Base-by-base conservation (phyloP, 306 rosid species). In the Casuarina glauca region DNA sequence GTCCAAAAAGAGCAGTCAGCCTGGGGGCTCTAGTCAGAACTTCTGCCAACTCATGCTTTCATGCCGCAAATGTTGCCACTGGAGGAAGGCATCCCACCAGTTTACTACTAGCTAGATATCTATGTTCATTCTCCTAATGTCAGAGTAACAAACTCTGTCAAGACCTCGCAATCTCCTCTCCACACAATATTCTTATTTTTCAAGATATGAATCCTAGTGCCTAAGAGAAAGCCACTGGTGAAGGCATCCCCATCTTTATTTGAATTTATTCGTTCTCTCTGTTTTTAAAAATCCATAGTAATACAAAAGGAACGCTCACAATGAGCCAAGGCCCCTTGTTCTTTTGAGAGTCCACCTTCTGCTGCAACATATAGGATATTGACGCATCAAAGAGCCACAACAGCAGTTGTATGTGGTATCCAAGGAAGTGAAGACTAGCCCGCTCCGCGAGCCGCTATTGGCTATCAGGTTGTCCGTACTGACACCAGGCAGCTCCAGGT, bases 351-450 rank as follows among this genome's bases (percentile, higher is more conserved):
- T 82, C 87, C 51, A 80, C 54, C 83, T 90, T 87, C 85, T 82
- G 93, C 79, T 82, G 83, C 70, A 72, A 80, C 38, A 77, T 69
- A 78, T 88, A 87, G 68, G 74, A 85, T 84, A 80, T 51, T 76
- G 93, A 88, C 4, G 82, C 53, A 76, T 92, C 93, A 6, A 90
- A 90, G 81, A 52, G 89, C 87, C 74, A 88, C 90, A 61, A 93
- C 94, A 81, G 93, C 87, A 12, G 91, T 87, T 66, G 94, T 92
- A 63, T 13, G 82, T 12, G 97, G 93, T 73, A 90, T 71, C 97
- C 97, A 92, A 44, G 97, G 91, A 74, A 92, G 91, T 15, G 85
- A 63, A 64, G 83, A 85, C n/a, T n/a, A n/a, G n/a, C n/a, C n/a
- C n/a, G n/a, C n/a, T n/a, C n/a, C n/a, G n/a, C n/a, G n/a, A n/a